These are phyloP conservation scores for Rhodotorula graminis DNA, from an alignment of 768 basidiomycete species.

Conservation along the genomic window DNA sequence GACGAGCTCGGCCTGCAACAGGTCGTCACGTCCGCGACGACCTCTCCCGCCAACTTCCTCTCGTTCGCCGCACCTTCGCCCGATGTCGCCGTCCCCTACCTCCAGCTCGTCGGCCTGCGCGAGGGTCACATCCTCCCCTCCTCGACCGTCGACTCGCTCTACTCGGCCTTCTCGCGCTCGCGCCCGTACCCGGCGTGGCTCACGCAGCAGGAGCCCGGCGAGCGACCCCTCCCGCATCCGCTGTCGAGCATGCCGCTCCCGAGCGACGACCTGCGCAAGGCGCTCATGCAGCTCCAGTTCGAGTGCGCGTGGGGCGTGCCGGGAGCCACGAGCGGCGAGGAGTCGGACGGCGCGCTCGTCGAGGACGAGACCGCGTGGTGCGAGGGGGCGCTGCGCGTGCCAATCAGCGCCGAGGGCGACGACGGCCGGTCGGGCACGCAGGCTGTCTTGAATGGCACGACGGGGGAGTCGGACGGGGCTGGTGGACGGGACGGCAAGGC, in stretches of 20 bases:
- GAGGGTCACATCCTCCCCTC: conserved; percentile 54
- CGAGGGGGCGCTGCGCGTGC: neutral
- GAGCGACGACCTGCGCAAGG: conserved; percentile 60
- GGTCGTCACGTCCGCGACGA: conserved; percentile 48
- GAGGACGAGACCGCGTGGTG: conserved; percentile 14
- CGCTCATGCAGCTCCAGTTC: conserved; percentile 63
- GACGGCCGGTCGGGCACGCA: neutral
- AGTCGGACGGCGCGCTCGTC: neutral
- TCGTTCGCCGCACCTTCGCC: conserved; percentile 56
- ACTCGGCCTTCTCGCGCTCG: conserved; percentile 6
- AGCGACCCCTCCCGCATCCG: conserved; percentile 45
- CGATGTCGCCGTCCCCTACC: conserved; percentile 57
- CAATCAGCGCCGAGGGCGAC: neutral
- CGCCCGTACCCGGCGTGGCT: conserved; percentile 11
- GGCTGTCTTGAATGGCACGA: conserved; percentile 2
- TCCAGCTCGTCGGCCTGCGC: conserved; percentile 59
- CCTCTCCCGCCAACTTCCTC: conserved; percentile 66
- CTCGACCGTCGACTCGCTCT: conserved; percentile 49
- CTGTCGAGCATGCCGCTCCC: conserved; percentile 45
- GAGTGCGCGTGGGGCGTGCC: conserved; percentile 11
- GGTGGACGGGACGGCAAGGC: neutral
- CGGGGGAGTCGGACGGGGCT: neutral
- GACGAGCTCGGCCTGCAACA: conserved; percentile 53
- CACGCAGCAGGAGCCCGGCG: conserved; percentile 45
- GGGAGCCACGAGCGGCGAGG: neutral